These are phyloP conservation scores for Poronia punctata DNA, from an alignment of 495 filamentous ascomycete species.

Conservation along the genomic window DNA sequence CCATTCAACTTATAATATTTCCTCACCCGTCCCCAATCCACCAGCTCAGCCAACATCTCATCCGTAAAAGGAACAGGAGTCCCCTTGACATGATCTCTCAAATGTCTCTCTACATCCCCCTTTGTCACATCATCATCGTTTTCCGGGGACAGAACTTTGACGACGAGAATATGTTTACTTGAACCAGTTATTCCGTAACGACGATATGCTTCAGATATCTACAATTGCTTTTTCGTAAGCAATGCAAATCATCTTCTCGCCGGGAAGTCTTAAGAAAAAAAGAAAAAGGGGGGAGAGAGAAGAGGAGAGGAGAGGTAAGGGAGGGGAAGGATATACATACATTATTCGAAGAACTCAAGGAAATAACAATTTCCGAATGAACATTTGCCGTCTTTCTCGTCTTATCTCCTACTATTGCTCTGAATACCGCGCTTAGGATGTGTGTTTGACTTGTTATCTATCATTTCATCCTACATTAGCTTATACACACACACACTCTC, in stretches of 20 bases:
- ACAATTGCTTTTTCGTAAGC: no score
- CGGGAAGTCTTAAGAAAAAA: neutral
- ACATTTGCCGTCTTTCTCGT: conserved; percentile 76
- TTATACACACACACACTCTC: neutral
- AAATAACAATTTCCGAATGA: conserved; percentile 87
- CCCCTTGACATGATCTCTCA: conserved; percentile 57
- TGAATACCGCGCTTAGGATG: conserved; percentile 67
- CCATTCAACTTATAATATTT: conserved; percentile 78
- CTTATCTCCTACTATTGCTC: conserved; percentile 60
- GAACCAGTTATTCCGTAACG: conserved; percentile 70
- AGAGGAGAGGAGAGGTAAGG: conserved; percentile 12
- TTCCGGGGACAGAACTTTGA: conserved; percentile 55
- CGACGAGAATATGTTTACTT: conserved; percentile 62
- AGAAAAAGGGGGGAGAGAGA: conserved; percentile 11
- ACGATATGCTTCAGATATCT: conserved; percentile 90
- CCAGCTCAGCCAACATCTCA: conserved; percentile 44
- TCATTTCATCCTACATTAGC: neutral
- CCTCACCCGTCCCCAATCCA: conserved; percentile 62
- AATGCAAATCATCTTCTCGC: conserved; percentile 14
- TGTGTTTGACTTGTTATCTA: conserved; percentile 57
- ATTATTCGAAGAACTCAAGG: conserved; percentile 78
- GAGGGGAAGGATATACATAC: conserved; percentile 36
- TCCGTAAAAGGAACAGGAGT: conserved; percentile 56
- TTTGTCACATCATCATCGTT: conserved; percentile 32
- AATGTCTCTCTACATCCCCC: conserved; percentile 58